Conservation (phyloP, 2,329 filamentous ascomycete species). For the Biscogniauxia marginata region DNA sequence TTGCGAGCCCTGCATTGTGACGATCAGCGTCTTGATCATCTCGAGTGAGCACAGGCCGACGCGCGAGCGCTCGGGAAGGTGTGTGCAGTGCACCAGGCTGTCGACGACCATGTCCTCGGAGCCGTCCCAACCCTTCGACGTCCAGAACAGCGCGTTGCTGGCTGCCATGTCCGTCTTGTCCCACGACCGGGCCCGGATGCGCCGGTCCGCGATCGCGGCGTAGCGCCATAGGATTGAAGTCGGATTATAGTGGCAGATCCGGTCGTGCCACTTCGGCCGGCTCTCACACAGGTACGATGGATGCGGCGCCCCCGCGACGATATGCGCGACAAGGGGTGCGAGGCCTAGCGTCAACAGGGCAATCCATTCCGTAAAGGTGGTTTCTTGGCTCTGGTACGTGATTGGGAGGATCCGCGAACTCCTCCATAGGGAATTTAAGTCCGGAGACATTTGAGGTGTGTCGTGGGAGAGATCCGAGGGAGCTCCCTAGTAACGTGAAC, state of each 20-base stretch:
- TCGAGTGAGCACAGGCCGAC: slow-evolving; percentile 16
- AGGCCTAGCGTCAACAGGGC: neutral
- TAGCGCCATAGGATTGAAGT: slow-evolving; percentile 39
- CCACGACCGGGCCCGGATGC: slow-evolving; percentile 32
- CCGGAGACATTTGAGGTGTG: no score
- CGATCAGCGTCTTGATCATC: slow-evolving; percentile 22
- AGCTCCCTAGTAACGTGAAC: no score
- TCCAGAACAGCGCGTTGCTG: slow-evolving; percentile 37
- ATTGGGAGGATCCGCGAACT: no score
- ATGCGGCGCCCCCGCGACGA: neutral
- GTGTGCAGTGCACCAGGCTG: slow-evolving; percentile 13
- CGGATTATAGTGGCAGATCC: slow-evolving; percentile 33
- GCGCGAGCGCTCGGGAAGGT: slow-evolving; percentile 12
- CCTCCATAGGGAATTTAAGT: no score
- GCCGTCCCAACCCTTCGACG: slow-evolving; percentile 33
- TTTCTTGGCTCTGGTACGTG: no score
- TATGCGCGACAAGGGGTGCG: neutral
- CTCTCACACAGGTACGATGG: neutral
- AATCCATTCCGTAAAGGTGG: neutral
- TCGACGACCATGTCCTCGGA: slow-evolving; percentile 27
- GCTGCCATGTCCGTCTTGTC: slow-evolving; percentile 28
- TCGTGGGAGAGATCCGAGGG: no score
- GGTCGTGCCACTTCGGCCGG: slow-evolving; percentile 31
- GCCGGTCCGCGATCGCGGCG: slow-evolving; percentile 33
- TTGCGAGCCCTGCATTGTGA: slow-evolving; percentile 23